A percentile compares a stretch with the other conserved stretches of the same genome.
Evolutionary conservation across 2,329 filamentous ascomycete species (phyloP).

Genomic region (Cladosporium phlei): DNA sequence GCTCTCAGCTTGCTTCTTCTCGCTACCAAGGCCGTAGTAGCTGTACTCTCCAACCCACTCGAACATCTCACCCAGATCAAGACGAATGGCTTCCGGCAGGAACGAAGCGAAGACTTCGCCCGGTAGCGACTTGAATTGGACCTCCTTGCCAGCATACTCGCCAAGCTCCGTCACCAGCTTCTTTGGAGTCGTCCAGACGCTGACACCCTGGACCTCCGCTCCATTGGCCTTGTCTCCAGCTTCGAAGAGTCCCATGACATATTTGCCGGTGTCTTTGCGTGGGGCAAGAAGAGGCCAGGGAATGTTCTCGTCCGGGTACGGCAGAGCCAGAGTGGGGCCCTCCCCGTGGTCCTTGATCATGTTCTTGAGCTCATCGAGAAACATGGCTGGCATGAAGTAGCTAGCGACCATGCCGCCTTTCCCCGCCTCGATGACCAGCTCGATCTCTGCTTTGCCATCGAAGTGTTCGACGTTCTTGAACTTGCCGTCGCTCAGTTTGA

Average conservation of each 20-base stretch:
- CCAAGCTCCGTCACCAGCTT: slow-evolving; percentile 22
- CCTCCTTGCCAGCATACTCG: slow-evolving; percentile 22
- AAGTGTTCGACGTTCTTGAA: slow-evolving; percentile 34
- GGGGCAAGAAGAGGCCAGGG: slow-evolving; percentile 26
- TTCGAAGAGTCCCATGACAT: slow-evolving; percentile 27
- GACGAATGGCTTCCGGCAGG: slow-evolving; percentile 22
- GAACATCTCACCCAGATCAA: slow-evolving; percentile 29
- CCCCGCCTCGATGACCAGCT: slow-evolving; percentile 30
- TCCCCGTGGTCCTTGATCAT: slow-evolving; percentile 20
- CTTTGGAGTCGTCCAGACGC: slow-evolving; percentile 27
- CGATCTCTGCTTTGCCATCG: slow-evolving; percentile 35
- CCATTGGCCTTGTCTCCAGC: slow-evolving; percentile 24
- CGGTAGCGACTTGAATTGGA: slow-evolving; percentile 23
- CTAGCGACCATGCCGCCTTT: slow-evolving; percentile 24
- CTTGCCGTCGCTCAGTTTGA: slow-evolving; percentile 29
- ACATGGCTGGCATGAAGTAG: slow-evolving; percentile 26
- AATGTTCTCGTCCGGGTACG: slow-evolving; percentile 23
- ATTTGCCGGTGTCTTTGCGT: slow-evolving; percentile 26
- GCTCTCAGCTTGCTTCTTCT: slow-evolving; percentile 25
- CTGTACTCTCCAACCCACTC: slow-evolving; percentile 23
- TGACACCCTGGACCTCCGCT: slow-evolving; percentile 23
- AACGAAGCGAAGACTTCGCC: slow-evolving; percentile 22
- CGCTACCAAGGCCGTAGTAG: slow-evolving; percentile 26
- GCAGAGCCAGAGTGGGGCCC: slow-evolving; percentile 20
- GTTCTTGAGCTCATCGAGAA: slow-evolving; percentile 18